Evolutionary conservation across 1,284 basidiomycete genomes (phyloP).

Genomic region (Gymnopus androsaceus): DNA sequence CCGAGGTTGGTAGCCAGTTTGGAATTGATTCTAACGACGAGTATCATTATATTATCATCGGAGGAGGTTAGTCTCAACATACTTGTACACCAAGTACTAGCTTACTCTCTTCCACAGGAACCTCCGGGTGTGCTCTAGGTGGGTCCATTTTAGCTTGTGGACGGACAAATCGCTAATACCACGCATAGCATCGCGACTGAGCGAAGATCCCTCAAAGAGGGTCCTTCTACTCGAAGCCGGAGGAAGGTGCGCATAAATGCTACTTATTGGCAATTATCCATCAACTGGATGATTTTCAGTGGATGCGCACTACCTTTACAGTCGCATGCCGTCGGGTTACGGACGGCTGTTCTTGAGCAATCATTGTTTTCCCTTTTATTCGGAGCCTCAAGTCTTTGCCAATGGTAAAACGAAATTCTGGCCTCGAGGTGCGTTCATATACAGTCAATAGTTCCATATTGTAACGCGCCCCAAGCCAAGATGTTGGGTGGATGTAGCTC

Average conservation of each 20-base stretch:
- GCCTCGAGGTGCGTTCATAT: constrained; percentile 54
- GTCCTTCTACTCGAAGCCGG: constrained; percentile 70
- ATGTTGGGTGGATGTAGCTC: constrained; percentile 71
- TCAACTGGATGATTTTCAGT: constrained; percentile 25
- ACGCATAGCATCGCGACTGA: constrained; percentile 63
- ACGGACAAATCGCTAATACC: background rate
- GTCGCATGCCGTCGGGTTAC: constrained; percentile 45
- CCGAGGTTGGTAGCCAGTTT: constrained; percentile 10
- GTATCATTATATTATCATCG: constrained; percentile 65
- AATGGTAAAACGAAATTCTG: constrained; percentile 50
- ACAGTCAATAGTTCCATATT: background rate
- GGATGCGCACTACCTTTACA: constrained; percentile 38
- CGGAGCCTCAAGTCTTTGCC: constrained; percentile 55
- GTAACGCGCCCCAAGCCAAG: constrained; percentile 44
- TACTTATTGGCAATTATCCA: background rate
- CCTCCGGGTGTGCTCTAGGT: constrained; percentile 62
- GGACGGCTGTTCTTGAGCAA: constrained; percentile 42
- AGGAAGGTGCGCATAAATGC: constrained; percentile 55
- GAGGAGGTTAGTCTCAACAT: constrained; percentile 51
- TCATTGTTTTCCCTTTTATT: constrained; percentile 54
- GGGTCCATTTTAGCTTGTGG: background rate
- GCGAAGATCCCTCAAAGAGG: constrained; percentile 55
- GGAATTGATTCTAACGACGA: constrained; percentile 30
- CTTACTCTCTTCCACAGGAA: constrained; percentile 44
- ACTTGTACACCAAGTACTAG: background rate